A percentile compares a stretch with the other conserved stretches of the same genome.
Conservation (phyloP, 768 basidiomycete genomes). For the Termitomyces sp. region DNA sequence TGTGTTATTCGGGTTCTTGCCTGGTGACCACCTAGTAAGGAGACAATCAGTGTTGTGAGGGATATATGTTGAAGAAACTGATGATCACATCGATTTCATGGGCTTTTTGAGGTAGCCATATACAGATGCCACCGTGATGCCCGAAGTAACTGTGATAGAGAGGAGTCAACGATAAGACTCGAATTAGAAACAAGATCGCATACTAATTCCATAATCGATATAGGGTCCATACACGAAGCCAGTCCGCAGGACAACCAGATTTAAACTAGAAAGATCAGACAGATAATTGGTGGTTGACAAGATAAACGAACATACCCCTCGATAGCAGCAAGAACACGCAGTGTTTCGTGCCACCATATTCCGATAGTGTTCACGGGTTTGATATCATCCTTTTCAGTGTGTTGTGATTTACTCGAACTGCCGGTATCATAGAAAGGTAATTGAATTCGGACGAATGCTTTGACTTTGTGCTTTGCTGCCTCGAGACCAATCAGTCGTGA, state of each 20-base stretch:
- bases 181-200: conserved; percentile 18
- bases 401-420: conserved; percentile 47
- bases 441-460: conserved; percentile 74
- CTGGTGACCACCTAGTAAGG: conserved; percentile 67
- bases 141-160: conserved; percentile 52
- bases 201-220: conserved; percentile 65
- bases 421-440: conserved; percentile 77
- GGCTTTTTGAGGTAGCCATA: conserved; percentile 82
- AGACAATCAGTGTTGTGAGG: conserved; percentile 11
- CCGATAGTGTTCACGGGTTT: conserved; percentile 71
- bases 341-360: conserved; percentile 87
- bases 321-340: conserved; percentile 71
- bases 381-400: conserved; percentile 70
- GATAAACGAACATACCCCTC: conserved; percentile 46
- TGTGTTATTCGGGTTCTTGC: conserved; percentile 71
- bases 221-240: conserved; percentile 84
- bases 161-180: conserved; percentile 9
- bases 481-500: conserved; percentile 69
- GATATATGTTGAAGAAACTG: not conserved
- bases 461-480: conserved; percentile 75
- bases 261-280: conserved; percentile 47
- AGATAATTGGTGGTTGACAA: conserved; percentile 5
- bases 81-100: conserved; percentile 75
- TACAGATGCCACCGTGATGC: conserved; percentile 72
- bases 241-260: conserved; percentile 73